Evolutionary conservation across 2,329 filamentous ascomycete species (phyloP).

Genomic region (Aureobasidium sp.): DNA sequence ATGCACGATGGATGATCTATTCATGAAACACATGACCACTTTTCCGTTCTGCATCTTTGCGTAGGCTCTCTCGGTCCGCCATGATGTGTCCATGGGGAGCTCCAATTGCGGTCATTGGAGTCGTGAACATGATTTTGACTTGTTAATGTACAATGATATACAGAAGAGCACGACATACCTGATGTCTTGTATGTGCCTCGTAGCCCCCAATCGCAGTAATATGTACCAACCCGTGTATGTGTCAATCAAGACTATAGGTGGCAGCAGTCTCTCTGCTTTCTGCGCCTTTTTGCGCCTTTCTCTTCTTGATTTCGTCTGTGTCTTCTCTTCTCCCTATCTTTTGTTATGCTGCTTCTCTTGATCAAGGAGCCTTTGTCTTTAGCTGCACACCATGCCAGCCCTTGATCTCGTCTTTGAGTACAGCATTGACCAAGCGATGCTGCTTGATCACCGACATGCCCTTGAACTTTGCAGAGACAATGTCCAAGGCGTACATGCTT

Average conservation of each 20-base stretch:
- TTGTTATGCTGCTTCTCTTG: neutral
- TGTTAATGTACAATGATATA: neutral
- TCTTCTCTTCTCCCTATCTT: no score
- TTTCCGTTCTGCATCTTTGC: neutral
- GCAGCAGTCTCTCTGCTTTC: neutral
- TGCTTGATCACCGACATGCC: slow-evolving; percentile 69
- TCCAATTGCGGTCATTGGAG: neutral
- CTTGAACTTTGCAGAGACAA: slow-evolving; percentile 62
- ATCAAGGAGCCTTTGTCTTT: slow-evolving; percentile 51
- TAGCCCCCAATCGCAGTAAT: neutral
- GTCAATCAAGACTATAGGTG: no score
- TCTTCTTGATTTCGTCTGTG: neutral
- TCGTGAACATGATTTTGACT: neutral
- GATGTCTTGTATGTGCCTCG: neutral
- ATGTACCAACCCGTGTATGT: neutral
- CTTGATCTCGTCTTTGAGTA: slow-evolving; percentile 67
- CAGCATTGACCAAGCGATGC: slow-evolving; percentile 70
- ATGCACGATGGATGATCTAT: neutral
- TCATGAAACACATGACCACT: neutral
- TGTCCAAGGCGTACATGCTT: slow-evolving; percentile 79
- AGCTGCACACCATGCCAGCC: slow-evolving; percentile 77
- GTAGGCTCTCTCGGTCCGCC: neutral
- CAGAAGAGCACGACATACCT: neutral
- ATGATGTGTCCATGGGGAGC: neutral
- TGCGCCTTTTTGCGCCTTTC: no score